Conservation (phyloP, 495 filamentous ascomycete genomes). For the Penicillium alfredii region DNA sequence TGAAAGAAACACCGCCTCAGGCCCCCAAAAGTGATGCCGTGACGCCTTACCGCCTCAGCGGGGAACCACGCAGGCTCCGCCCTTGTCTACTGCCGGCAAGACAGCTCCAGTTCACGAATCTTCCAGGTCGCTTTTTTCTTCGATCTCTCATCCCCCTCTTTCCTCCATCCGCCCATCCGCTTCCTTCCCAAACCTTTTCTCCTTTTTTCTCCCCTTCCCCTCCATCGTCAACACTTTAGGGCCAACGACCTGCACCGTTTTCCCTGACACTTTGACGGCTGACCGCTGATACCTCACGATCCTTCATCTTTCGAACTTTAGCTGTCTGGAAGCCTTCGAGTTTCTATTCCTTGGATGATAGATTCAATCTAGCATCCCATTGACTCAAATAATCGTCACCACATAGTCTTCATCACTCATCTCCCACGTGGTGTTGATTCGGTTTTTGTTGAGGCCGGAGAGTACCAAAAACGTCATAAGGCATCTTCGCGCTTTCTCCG, state of each 20-base stretch:
- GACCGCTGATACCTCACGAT: slow-evolving; percentile 18
- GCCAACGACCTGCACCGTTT: slow-evolving; percentile 48
- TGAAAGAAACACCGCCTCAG: neutral
- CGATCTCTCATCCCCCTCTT: slow-evolving; percentile 16
- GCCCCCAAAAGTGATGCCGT: slow-evolving; percentile 13
- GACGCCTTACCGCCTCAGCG: slow-evolving; percentile 22
- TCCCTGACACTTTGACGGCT: slow-evolving; percentile 31
- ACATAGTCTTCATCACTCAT: neutral
- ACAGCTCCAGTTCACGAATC: slow-evolving; percentile 28
- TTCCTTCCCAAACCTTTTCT: slow-evolving; percentile 12
- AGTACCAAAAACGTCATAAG: slow-evolving; percentile 44
- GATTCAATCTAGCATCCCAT: slow-evolving; percentile 9
- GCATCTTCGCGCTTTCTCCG: slow-evolving; percentile 33
- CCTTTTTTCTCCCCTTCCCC: slow-evolving; percentile 1
- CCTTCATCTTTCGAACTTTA: slow-evolving; percentile 16
- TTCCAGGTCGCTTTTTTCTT: too few species aligned
- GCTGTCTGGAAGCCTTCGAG: slow-evolving; percentile 8
- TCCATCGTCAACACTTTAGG: slow-evolving; percentile 23
- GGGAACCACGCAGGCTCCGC: slow-evolving; percentile 30
- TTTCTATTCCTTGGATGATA: slow-evolving; percentile 9
- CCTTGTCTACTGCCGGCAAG: slow-evolving; percentile 17
- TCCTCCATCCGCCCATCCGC: slow-evolving; percentile 5
- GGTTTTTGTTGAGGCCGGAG: slow-evolving; percentile 27
- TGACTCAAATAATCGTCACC: neutral
- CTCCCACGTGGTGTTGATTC: slow-evolving; percentile 14